Evolutionary conservation across 805 yeast genomes (phyloP).

Genomic region (Teunomyces pallodes): DNA sequence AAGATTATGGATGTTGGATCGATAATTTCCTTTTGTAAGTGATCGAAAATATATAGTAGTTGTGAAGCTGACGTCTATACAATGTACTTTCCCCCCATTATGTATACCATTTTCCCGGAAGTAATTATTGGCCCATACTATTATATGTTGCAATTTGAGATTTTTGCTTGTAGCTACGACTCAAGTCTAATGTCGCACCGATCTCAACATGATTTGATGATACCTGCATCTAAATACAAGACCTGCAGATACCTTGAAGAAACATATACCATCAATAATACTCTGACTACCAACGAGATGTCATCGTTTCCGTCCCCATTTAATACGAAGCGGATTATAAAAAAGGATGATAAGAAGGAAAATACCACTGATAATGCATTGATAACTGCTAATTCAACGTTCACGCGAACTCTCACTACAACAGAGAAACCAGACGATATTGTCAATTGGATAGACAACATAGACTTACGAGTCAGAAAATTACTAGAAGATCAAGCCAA

Average conservation of each 20-base stretch:
- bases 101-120: too few species aligned
- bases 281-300: neutral
- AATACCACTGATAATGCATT: neutral
- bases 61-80: too few species aligned
- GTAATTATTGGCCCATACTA: too few species aligned
- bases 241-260: neutral
- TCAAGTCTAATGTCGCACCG: too few species aligned
- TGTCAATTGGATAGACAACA: conserved; percentile 29
- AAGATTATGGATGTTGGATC: too few species aligned
- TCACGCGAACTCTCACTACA: neutral
- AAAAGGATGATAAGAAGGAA: neutral
- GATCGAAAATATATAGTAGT: too few species aligned
- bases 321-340: conserved; percentile 9
- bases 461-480: conserved; percentile 19
- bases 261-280: neutral
- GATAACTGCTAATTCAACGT: neutral
- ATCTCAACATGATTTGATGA: neutral
- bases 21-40: too few species aligned
- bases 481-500: conserved; percentile 17
- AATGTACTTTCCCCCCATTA: too few species aligned
- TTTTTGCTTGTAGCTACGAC: too few species aligned
- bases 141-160: too few species aligned
- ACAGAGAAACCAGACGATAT: conserved; percentile 16
- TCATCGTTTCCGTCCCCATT: conserved; percentile 23
- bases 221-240: neutral